These are phyloP conservation scores for Farysia itapuensis DNA, from an alignment of 1,284 basidiomycete genomes.

Conservation along the genomic window DNA sequence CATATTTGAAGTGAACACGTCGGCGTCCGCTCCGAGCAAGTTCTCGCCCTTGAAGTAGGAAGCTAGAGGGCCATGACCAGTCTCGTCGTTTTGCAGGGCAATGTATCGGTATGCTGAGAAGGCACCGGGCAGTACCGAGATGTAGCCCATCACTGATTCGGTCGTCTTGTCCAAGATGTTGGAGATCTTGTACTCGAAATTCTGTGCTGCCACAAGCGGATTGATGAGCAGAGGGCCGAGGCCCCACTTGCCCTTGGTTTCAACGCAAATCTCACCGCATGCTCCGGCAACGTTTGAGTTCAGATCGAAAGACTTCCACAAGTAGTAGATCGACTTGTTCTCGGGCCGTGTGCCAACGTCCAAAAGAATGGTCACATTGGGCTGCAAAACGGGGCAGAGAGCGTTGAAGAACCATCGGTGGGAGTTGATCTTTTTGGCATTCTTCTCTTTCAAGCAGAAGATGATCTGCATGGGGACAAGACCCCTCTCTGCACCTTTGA, in stretches of 20 bases:
- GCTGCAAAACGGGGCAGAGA: slow-evolving; percentile 64
- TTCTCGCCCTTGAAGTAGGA: slow-evolving; percentile 91
- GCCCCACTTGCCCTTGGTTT: slow-evolving; percentile 54
- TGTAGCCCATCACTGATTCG: slow-evolving; percentile 77
- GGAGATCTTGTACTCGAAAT: slow-evolving; percentile 59
- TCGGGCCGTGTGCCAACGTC: slow-evolving; percentile 97
- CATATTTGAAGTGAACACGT: slow-evolving; percentile 82
- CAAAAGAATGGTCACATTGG: slow-evolving; percentile 82
- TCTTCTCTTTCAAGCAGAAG: slow-evolving; percentile 58
- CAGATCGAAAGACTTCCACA: slow-evolving; percentile 90
- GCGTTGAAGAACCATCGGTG: slow-evolving; percentile 65
- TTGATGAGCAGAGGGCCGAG: slow-evolving; percentile 75
- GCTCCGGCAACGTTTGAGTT: slow-evolving; percentile 81
- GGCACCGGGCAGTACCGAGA: slow-evolving; percentile 87
- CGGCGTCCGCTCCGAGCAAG: slow-evolving; percentile 73
- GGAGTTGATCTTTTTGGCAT: slow-evolving; percentile 73
- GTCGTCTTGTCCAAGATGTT: slow-evolving; percentile 65
- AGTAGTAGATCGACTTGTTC: slow-evolving; percentile 92
- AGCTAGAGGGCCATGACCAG: slow-evolving; percentile 81
- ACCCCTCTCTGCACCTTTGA: slow-evolving; percentile 90
- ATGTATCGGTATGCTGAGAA: slow-evolving; percentile 81
- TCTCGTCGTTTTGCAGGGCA: slow-evolving; percentile 80
- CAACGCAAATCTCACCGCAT: slow-evolving; percentile 68
- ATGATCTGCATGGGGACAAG: slow-evolving; percentile 62
- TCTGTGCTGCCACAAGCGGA: slow-evolving; percentile 70